A percentile compares a stretch with the other conserved stretches of the same genome.
Conservation (phyloP, 306 rosid genomes). For the Quercus dentata region DNA sequence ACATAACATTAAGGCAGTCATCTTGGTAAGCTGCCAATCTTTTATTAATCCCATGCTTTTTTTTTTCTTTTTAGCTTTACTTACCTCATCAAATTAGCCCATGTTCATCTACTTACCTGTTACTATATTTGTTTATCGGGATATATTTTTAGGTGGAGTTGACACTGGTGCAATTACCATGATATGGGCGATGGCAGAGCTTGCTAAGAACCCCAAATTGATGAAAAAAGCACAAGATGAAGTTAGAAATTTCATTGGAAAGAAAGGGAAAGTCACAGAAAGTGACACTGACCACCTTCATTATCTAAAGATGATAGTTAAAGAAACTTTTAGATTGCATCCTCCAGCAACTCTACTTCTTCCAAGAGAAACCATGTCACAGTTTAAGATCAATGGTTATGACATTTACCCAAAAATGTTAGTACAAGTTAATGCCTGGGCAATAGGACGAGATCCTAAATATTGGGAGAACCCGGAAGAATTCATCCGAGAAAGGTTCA, state of each 20-base stretch:
- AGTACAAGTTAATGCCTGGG: constrained; percentile 28
- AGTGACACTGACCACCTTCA: constrained; percentile 19
- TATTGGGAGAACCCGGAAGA: too few relatives aligned
- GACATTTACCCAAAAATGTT: constrained; percentile 24
- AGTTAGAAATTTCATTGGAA: too few relatives aligned
- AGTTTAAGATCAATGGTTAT: constrained; percentile 16
- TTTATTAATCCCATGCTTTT: neutral
- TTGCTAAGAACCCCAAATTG: too few relatives aligned
- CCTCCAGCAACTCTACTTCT: constrained; percentile 34
- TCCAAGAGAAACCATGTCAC: constrained; percentile 36
- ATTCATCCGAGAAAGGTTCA: too few relatives aligned
- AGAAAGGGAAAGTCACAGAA: constrained; percentile 16
- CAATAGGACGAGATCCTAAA: too few relatives aligned
- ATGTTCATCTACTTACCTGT: neutral
- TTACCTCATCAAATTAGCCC: neutral
- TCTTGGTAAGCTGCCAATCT: constrained; percentile 20
- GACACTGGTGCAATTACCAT: too few relatives aligned
- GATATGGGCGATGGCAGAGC: too few relatives aligned
- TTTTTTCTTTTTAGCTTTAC: neutral
- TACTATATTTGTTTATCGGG: constrained; percentile 2
- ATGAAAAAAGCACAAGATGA: too few relatives aligned
- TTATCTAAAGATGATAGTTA: constrained; percentile 35
- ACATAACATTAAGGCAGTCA: constrained; percentile 34
- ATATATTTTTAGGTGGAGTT: too few relatives aligned
- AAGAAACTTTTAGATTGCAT: constrained; percentile 45